Base-by-base conservation (phyloP, 495 filamentous ascomycete species). In the Lepidopterella palustris region DNA sequence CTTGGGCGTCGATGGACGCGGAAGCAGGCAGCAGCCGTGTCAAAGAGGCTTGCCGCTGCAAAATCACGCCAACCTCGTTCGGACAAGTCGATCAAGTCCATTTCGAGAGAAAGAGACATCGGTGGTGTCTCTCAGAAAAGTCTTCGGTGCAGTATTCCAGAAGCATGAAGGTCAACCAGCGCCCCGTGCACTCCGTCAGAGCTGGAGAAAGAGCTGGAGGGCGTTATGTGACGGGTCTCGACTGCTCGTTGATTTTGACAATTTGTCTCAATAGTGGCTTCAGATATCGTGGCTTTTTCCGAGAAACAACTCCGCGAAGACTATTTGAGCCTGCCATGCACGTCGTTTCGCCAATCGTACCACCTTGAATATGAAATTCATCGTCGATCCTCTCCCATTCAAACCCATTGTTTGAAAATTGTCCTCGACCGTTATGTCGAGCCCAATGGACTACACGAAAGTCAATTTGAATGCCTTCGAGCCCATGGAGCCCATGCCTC, bases 141-240 rank as follows among this genome's bases (percentile, higher is more conserved):
- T 27, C 59, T 61, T 61, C 54, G 23, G n/a, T 53, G 32, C 32
- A 25, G 40, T 18, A 10, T 53, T 58, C 54, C 13, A 58, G 60
- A 62, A 62, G 35, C 28, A 20, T 28, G 28, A 42, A n/a, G 24
- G n/a, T 25, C 39, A 32, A 13, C 45, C 1, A 10, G 48, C 15
- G 53, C 25, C 26, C 54, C 31, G 32, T 29, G 51, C 45, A 50
- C 40, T 23, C 10, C 5, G 18, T 57, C 1, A n/a, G 10, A 42
- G 35, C 2, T 42, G 35, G 13, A 42, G 9, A 42, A 10, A 2
- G 31, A 6, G 15, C 31, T 35, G 15, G 31, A 35, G 31, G 31
- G 6, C 31, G 6, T 35, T 35, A 6, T 10, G 35, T 42, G 13
- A 18, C 35, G 9, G 13, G 9, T 3, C 15, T 18, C 9, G 2